A percentile compares a stretch with the other conserved stretches of the same genome.
phyloP scores from a whole-genome alignment of 2,329 filamentous ascomycete genomes.

The Aspergillus clavatus region DNA sequence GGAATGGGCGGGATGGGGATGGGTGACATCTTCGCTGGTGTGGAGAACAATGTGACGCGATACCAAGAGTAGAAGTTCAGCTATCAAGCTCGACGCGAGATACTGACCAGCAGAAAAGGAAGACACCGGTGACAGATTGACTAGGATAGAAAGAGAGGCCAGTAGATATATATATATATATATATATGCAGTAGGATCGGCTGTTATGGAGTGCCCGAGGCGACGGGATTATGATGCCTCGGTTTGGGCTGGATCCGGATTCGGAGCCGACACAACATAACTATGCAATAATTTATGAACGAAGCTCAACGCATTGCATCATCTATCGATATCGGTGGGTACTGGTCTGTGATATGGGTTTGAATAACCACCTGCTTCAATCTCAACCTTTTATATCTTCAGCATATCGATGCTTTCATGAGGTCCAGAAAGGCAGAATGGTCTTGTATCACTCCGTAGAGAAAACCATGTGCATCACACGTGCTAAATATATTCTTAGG shows the following conservation, averaged over 20 bases:
- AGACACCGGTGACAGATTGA: background rate
- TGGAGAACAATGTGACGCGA: background rate
- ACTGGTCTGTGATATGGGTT: no score
- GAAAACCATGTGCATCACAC: no score
- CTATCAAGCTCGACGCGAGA: background rate
- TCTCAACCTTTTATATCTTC: no score
- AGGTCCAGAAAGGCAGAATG: no score
- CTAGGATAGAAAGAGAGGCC: background rate
- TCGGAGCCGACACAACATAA: no score
- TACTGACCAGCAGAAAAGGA: background rate
- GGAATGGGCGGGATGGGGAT: slow-evolving; percentile 10
- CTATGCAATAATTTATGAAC: no score
- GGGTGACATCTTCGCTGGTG: background rate
- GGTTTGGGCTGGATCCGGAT: background rate
- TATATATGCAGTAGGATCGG: slow-evolving; percentile 1
- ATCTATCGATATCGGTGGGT: no score
- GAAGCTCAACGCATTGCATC: no score
- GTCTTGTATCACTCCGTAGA: no score
- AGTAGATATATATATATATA: background rate
- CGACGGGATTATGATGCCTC: slow-evolving; percentile 4
- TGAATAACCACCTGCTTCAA: no score
- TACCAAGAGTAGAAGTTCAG: background rate
- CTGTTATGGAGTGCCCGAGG: background rate
- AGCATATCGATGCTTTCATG: no score
- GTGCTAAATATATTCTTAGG: no score